These are phyloP conservation scores for Glomus cerebriforme DNA, from an alignment of 192 early-diverging fungal species.

Conservation along the genomic window DNA sequence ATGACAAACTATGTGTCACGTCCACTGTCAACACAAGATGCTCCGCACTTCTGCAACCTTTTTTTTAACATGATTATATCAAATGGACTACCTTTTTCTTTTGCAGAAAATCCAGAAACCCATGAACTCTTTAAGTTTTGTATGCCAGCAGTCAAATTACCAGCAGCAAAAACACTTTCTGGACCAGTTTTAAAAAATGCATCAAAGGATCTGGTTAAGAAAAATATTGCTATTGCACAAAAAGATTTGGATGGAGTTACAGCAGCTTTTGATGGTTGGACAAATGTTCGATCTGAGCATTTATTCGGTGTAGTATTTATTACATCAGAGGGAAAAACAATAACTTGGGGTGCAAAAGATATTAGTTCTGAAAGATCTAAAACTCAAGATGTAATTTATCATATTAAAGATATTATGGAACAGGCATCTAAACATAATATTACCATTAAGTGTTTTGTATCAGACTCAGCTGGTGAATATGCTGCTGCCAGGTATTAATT, in stretches of 20 bases:
- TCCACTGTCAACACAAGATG: not conserved
- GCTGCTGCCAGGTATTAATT: not conserved
- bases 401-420: constrained; percentile 18
- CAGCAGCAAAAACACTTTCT: not conserved
- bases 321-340: not conserved
- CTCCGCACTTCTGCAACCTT: not conserved
- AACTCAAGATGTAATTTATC: constrained; percentile 1
- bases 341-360: not conserved
- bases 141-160: not conserved
- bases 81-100: not conserved
- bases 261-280: constrained; percentile 9
- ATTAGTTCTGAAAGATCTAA: constrained; percentile 5
- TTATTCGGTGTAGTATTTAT: constrained; percentile 14
- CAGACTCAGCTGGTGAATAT: constrained; percentile 12
- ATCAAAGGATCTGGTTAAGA: not conserved
- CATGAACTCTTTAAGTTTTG: not conserved
- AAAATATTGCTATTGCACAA: not conserved
- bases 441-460: constrained; percentile 16
- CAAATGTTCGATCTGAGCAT: not conserved
- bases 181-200: not conserved
- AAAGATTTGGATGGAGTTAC: not conserved
- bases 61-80: not conserved
- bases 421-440: not conserved
- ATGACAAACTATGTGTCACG: not conserved
- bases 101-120: not conserved